A percentile compares a stretch with the other conserved stretches of the same genome.
These are phyloP conservation scores for Pythium aphanidermatum DNA, from an alignment of 352 stramenopile genomes.

Conservation along the genomic window DNA sequence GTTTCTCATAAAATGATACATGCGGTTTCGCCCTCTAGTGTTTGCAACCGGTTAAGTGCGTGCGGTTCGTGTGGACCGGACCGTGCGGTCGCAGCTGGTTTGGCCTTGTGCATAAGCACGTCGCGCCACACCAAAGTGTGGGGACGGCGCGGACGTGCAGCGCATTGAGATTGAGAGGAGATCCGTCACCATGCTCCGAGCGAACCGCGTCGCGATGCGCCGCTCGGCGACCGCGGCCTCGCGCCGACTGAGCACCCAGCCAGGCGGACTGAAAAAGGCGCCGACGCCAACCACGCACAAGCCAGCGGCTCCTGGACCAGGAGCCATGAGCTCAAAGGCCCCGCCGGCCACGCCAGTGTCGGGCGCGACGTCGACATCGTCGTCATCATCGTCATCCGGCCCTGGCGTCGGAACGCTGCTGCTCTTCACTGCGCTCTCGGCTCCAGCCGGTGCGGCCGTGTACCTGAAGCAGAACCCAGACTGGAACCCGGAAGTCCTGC, in stretches of 20 bases:
- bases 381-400: conserved; percentile 29
- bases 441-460: conserved; percentile 42
- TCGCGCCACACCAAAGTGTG: background rate
- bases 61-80: conserved; percentile 8
- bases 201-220: conserved; percentile 4
- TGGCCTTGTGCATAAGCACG: no score
- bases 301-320: background rate
- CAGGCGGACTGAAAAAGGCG: conserved; percentile 1
- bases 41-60: conserved; percentile 4
- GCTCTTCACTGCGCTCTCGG: conserved; percentile 39
- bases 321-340: conserved; percentile 8
- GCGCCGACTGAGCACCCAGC: conserved; percentile 10
- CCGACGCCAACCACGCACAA: background rate
- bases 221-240: conserved; percentile 8
- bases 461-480: conserved; percentile 76
- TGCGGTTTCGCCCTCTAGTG: no score
- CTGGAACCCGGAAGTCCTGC: conserved; percentile 64
- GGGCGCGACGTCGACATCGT: conserved; percentile 18
- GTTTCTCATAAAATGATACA: no score
- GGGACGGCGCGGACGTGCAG: background rate
- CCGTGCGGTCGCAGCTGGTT: background rate
- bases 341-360: conserved; percentile 8
- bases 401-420: conserved; percentile 31
- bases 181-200: conserved; percentile 12
- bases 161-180: no score